Base-by-base conservation (phyloP, 495 filamentous ascomycete genomes). In the Penicillium lagena region DNA sequence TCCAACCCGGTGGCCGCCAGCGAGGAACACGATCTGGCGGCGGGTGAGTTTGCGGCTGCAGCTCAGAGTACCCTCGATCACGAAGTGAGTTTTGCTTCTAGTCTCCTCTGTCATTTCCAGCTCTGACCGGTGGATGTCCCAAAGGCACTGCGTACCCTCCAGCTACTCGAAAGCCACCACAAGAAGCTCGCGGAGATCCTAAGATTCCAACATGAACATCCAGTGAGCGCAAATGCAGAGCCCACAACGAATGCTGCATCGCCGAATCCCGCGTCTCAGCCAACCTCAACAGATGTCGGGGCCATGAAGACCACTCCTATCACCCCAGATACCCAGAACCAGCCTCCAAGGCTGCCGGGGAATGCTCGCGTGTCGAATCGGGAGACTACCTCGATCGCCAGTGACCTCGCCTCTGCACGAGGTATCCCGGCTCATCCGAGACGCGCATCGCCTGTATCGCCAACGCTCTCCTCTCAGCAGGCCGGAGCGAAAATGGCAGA, bases 341-440 rank as follows among this genome's bases (percentile, higher is more conserved):
- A 62, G 22, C 63, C 59, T 22, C 66, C 71, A 29, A 60, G 60
- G 39, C 55, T 66, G 14, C 50, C 43, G n/a, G 62, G 52, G 42
- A 70, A 59, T 59, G 70, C 60, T 58, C 83, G 65, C 52, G 68
- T 72, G 52, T 77, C 58, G 41, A 75, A 54, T 51, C 80, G 83
- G 36, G 88, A 89, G 29, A 77, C 81, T 6, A 90, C 90, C 0
- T 94, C 90, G 4, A 94, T 96, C 43, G 91, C 89, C 31, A 96
- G 82, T 58, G 94, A 96, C 52, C 70, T 96, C 7, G 90, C 90
- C 0, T 89, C 87, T 2, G 90, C 89, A 7, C 74, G 90, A 47
- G 90, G 90, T 13, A 96, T 95, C 48, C 86, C 86, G 2, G 72
- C 83, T 12, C 80, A 81, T 39, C 77, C 77, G 39, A 79, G 83